These are phyloP conservation scores for Eimeria praecox DNA, from an alignment of 169 alveolate genomes.

Conservation along the genomic window DNA sequence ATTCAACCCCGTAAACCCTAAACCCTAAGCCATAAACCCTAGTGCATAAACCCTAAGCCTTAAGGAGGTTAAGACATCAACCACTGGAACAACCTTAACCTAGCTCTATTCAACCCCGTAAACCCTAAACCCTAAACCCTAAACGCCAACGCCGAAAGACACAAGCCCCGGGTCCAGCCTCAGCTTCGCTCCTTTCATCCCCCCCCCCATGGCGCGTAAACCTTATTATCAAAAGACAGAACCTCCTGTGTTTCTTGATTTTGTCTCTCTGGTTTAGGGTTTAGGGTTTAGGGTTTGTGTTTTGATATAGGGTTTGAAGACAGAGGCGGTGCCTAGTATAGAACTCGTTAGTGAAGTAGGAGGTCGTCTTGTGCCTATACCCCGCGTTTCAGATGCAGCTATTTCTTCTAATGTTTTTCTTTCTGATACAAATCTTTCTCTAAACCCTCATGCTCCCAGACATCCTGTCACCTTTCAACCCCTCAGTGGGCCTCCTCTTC, in stretches of 20 bases:
- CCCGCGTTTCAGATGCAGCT: background rate
- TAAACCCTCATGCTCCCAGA: constrained; percentile 30
- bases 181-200: background rate
- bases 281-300: constrained; percentile 30
- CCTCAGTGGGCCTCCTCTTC: constrained; percentile 43
- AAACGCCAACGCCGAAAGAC: too few species aligned
- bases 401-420: background rate
- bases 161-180: background rate
- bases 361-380: constrained; percentile 25
- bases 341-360: constrained; percentile 22
- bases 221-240: background rate
- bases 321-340: background rate
- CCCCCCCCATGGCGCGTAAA: too few species aligned
- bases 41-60: background rate
- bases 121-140: constrained; percentile 59
- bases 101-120: constrained; percentile 6
- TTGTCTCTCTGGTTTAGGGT: background rate
- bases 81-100: background rate
- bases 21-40: constrained; percentile 31
- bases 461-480: constrained; percentile 57
- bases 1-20: constrained; percentile 19
- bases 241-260: background rate
- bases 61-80: constrained; percentile 43
- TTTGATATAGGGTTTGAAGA: background rate
- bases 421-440: constrained; percentile 29